phyloP scores from a whole-genome alignment of 2,329 filamentous ascomycete species.

The Ilyonectria destructans region DNA sequence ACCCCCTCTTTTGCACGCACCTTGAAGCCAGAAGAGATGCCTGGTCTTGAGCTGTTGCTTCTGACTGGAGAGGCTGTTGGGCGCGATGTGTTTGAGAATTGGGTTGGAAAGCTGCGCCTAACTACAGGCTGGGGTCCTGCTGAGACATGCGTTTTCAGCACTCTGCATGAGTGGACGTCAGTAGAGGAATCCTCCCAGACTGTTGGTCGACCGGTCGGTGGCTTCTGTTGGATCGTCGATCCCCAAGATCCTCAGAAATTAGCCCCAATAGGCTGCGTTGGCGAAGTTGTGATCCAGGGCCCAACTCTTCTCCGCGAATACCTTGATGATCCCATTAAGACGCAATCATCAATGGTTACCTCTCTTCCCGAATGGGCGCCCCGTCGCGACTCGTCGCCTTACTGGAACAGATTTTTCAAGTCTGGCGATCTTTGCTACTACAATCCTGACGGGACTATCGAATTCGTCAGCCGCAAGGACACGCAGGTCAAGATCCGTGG shows the following conservation, averaged over 20 bases:
- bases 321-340: constrained; percentile 41
- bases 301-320: constrained; percentile 47
- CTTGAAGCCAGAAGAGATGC: constrained; percentile 9
- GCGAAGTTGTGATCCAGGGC: constrained; percentile 51
- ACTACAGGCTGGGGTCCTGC: constrained; percentile 41
- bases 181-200: constrained; percentile 9
- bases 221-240: constrained; percentile 46
- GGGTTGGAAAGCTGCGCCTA: constrained; percentile 34
- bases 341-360: constrained; percentile 47
- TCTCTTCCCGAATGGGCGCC: constrained; percentile 47
- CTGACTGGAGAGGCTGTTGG: constrained; percentile 36
- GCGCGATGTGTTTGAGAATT: constrained; percentile 29
- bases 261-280: constrained; percentile 41
- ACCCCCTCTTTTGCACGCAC: constrained; percentile 21
- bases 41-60: constrained; percentile 18
- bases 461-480: constrained; percentile 67
- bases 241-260: constrained; percentile 41
- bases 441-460: constrained; percentile 54
- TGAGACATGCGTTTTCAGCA: constrained; percentile 30
- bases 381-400: constrained; percentile 27
- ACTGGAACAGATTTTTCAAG: constrained; percentile 35
- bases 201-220: constrained; percentile 3
- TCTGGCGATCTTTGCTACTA: constrained; percentile 49
- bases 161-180: neutral
- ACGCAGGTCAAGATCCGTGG: constrained; percentile 71